Evolutionary conservation across 768 basidiomycete species (phyloP), one percentile per base, ranked within the genome.

Genomic region (Saitozyma sp.): DNA sequence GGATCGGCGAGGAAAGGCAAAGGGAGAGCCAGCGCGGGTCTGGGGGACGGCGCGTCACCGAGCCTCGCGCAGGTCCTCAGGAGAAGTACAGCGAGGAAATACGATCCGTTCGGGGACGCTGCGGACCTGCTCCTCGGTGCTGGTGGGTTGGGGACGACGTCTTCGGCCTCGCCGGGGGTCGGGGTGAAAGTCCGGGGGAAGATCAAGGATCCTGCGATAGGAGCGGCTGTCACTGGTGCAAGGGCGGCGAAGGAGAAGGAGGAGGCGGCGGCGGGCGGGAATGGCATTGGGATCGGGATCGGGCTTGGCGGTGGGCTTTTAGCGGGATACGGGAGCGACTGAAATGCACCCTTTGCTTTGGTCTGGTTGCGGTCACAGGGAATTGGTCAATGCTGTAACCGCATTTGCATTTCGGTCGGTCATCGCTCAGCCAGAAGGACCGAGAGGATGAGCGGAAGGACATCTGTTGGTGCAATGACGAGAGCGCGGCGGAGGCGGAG

Each of bases 241-340:
- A 50, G 45, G 48, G 58, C 40, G 9, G 59, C 38, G 46, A 45
- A 62, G 41, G 51, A 58, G 50, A 37, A 42, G 59, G 9, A 41
- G 1, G 6, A n/a, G 17, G 17, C 43, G 37, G 7, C 7, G 40
- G 45, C 29, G 29, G 29, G 29, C 29, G 29, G 29, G 29, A 29
- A 29, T 29, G 29, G 29, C 29, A 29, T 29, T 8, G 14, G 49
- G n/a, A 13, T 29, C 8, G 42, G 9, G 1, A 8, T 41, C 8
- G 48, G 50, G 39, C 40, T 49, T 11, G 52, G 41, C 9, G 68
- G 68, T 9, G 68, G 73, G 6, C 58, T 74, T n/a, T 48, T 77
- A 54, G 60, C 74, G 9, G 73, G 69, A 11, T 77, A 77, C 58
- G 76, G 63, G 4, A 77, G 76, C 56, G 76, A 77, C 51, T 74